Evolutionary conservation across 768 basidiomycete genomes (phyloP), one percentile per base, ranked within the genome.

Genomic region (Psilocybe subaeruginosa): DNA sequence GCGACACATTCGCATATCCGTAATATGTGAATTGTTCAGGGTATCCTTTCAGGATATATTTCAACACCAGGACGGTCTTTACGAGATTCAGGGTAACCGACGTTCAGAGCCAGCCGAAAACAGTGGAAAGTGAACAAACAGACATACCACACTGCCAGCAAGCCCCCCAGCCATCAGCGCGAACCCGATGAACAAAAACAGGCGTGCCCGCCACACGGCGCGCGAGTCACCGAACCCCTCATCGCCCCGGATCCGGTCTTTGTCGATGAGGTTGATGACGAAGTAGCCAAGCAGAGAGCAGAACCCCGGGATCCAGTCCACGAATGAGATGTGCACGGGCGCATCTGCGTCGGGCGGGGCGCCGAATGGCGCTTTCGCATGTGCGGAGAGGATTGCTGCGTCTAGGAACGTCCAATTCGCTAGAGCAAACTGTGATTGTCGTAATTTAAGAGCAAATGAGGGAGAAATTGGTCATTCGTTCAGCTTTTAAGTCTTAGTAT

Each of bases 271-370:
- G 74, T 95, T 95, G 76, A 97, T 87, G 74, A 97, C 82, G 64
- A 98, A 76, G 82, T 96, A 95, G 17, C 97, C 97, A 11, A 99
- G 77, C 31, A 97, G 84, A 6, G 93, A 94, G 75, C 90, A 95
- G 67, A 99, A 86, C 19, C 96, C 97, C 0, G 97, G 95, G n/a
- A 97, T 80, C 97, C 97, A 99, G 80, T 99, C 97, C 58, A 94
- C 88, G 72, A 98, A 97, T 11, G 84, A 79, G 72, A 99, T 92
- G 69, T 94, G 94, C 0, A 84, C 82, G 8, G 83, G 82, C 0
- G 78, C 73, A 0, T 87, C 84, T 54, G 87, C 80, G 66, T 89
- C 82, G 2, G 70, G 70, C 5, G 90, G 90, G 3, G 88, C 82
- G 41, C 85, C 89, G 64, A 85, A 85, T 3, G 93, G 91, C 1